Percentiles rank a stretch among this genome's conserved stretches.
phyloP scores from a whole-genome alignment of 371 early-diverging fungal species.

The Encephalitozoon cuniculi region DNA sequence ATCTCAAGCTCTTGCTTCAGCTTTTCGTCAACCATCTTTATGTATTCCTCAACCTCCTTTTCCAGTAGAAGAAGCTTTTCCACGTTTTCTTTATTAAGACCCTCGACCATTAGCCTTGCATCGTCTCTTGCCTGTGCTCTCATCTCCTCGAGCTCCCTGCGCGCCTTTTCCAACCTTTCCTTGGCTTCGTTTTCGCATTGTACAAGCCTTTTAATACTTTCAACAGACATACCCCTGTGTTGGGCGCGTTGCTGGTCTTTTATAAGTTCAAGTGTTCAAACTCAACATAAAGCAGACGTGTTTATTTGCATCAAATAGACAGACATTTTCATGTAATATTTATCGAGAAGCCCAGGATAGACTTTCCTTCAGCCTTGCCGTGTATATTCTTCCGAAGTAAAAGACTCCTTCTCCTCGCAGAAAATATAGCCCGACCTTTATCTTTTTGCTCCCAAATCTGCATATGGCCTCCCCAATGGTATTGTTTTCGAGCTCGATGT shows the following conservation, averaged over 20 bases:
- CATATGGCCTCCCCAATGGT: neutral
- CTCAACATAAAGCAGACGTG: constrained; percentile 12
- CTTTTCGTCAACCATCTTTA: constrained; percentile 3
- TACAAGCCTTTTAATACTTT: constrained; percentile 43
- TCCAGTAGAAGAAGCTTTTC: neutral
- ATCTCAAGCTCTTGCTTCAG: constrained; percentile 1
- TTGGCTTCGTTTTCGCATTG: constrained; percentile 41
- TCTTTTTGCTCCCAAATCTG: neutral
- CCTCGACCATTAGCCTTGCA: constrained; percentile 10
- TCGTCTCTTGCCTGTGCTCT: constrained; percentile 32
- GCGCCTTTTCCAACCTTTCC: constrained; percentile 17
- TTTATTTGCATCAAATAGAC: neutral
- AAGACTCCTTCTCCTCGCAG: neutral
- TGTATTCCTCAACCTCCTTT: constrained; percentile 9
- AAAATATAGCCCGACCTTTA: neutral
- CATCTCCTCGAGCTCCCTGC: constrained; percentile 6
- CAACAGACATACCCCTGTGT: constrained; percentile 38
- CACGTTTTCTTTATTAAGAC: neutral
- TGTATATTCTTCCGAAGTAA: neutral
- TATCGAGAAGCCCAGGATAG: neutral
- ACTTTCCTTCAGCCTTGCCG: neutral
- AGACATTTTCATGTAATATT: constrained; percentile 6
- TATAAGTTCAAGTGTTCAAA: constrained; percentile 34
- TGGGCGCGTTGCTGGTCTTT: constrained; percentile 35
- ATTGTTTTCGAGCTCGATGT: neutral